Conservation (phyloP, 768 basidiomycete species). For the Mycena vitilis region DNA sequence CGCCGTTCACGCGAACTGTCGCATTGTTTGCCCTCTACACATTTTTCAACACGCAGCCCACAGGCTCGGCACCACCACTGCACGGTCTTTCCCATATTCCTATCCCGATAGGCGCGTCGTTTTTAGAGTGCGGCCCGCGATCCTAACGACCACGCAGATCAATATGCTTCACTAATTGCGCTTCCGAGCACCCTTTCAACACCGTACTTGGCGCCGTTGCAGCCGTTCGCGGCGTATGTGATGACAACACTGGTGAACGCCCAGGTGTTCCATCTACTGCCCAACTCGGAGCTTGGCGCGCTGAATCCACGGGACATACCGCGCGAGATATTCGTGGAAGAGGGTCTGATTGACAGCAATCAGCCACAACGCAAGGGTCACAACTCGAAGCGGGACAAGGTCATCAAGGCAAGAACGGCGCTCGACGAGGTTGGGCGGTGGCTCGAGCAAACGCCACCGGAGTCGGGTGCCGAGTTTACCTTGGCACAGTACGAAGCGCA, state of each 20-base stretch:
- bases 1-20: constrained; percentile 65
- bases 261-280: constrained; percentile 70
- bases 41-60: constrained; percentile 77
- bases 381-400: constrained; percentile 70
- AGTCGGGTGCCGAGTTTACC: constrained; percentile 33
- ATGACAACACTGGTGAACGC: constrained; percentile 60
- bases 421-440: constrained; percentile 62
- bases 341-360: constrained; percentile 42
- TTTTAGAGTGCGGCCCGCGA: not conserved
- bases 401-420: constrained; percentile 63
- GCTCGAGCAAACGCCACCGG: constrained; percentile 52
- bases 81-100: constrained; percentile 64
- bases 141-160: constrained; percentile 56
- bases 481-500: constrained; percentile 55
- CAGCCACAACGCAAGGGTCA: constrained; percentile 69
- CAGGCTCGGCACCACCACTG: constrained; percentile 61
- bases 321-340: constrained; percentile 69
- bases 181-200: constrained; percentile 61
- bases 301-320: constrained; percentile 76
- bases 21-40: constrained; percentile 79
- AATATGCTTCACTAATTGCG: constrained; percentile 58
- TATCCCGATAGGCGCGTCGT: constrained; percentile 68
- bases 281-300: constrained; percentile 59
- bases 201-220: constrained; percentile 56
- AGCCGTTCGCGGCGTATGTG: constrained; percentile 62